These are phyloP conservation scores for Tylopilus cervinicoccineus DNA, from an alignment of 768 basidiomycete genomes.

Conservation along the genomic window DNA sequence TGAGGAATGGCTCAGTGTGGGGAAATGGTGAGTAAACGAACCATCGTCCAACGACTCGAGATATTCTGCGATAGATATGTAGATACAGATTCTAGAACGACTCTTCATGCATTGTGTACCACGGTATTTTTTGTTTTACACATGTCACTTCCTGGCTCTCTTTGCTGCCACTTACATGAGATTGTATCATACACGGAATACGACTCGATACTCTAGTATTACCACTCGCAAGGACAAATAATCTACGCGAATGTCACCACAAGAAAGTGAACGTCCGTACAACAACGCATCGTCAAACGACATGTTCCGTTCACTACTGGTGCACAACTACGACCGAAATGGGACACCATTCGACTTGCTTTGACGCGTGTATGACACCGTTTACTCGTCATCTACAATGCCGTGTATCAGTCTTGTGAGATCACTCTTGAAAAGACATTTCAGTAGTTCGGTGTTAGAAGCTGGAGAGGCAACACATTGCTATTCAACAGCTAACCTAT, in stretches of 20 bases:
- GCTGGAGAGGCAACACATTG: background rate
- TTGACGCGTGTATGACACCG: no score
- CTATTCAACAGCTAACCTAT: background rate
- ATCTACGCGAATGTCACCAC: no score
- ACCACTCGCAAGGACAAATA: no score
- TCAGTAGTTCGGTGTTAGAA: background rate
- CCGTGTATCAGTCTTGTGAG: background rate
- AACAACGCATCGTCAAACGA: no score
- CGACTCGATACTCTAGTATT: no score
- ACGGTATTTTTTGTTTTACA: background rate
- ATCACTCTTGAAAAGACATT: no score
- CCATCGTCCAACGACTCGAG: background rate
- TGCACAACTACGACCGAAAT: no score
- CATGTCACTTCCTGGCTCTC: constrained; percentile 3
- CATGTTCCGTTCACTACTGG: no score
- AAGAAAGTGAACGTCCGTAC: no score
- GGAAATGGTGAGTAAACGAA: constrained; percentile 26
- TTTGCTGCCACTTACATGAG: background rate
- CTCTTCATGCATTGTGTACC: constrained; percentile 3
- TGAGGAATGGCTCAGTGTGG: constrained; percentile 25
- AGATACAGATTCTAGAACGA: constrained; percentile 8
- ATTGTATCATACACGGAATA: background rate
- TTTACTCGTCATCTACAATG: background rate
- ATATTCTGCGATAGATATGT: constrained; percentile 4
- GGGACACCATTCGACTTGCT: no score